Conservation (phyloP, 306 rosid genomes). For the Betula pendula region DNA sequence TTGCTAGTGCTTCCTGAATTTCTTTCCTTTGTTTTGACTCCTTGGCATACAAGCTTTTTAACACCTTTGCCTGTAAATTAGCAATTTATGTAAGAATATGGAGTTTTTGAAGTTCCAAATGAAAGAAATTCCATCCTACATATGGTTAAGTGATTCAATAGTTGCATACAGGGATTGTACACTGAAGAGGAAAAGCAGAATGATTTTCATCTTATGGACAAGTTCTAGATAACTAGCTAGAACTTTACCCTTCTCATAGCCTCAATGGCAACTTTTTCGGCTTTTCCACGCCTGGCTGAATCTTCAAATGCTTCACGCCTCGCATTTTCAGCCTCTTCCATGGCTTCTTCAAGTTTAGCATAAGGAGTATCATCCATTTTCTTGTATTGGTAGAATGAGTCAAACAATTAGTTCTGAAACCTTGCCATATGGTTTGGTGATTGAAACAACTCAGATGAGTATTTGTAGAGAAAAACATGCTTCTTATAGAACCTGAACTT, state of each 20-base stretch:
- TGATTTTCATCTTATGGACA: neutral
- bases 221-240: neutral
- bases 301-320: conserved; percentile 55
- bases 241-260: conserved; percentile 55
- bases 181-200: neutral
- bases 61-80: conserved; percentile 39
- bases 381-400: conserved; percentile 54
- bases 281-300: conserved; percentile 52
- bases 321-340: conserved; percentile 66
- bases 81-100: neutral
- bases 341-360: conserved; percentile 58
- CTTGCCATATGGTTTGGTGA: neutral
- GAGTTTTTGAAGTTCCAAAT: conserved; percentile 8
- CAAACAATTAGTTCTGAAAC: conserved; percentile 9
- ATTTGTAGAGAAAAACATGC: neutral
- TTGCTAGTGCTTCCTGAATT: conserved; percentile 37
- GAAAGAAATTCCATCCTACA: conserved; percentile 1
- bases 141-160: neutral
- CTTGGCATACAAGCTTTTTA: conserved; percentile 41
- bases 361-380: conserved; percentile 50
- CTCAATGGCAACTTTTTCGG: conserved; percentile 63
- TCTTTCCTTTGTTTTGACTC: conserved; percentile 49
- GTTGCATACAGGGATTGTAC: neutral
- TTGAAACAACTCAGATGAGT: neutral
- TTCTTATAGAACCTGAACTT: conserved; percentile 14